Conservation (phyloP, 2,329 filamentous ascomycete species). For the Albophoma yamanashiensis region DNA sequence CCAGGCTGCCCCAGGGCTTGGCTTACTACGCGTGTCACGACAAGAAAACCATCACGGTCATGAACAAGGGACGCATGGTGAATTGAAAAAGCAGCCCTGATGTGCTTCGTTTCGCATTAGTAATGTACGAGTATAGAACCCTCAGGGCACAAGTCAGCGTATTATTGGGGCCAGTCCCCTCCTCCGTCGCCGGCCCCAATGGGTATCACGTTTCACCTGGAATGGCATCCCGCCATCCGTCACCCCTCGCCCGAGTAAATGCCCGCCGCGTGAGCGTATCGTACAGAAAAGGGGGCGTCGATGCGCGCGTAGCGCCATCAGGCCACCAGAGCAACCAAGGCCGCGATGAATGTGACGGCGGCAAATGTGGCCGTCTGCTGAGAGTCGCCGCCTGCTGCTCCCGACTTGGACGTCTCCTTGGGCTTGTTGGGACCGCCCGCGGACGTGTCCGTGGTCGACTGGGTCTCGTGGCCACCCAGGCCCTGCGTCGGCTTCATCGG, state of each 20-base stretch:
- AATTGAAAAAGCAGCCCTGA: not conserved
- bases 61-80: not conserved
- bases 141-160: not conserved
- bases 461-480: conserved; percentile 11
- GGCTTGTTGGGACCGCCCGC: conserved; percentile 1
- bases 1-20: not conserved
- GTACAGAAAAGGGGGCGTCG: not conserved
- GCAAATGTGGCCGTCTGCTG: not conserved
- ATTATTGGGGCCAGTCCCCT: not conserved
- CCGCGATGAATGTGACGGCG: not conserved
- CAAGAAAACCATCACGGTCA: too few species aligned
- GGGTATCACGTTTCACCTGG: not conserved
- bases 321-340: not conserved
- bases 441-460: not conserved
- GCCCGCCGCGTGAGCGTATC: not conserved
- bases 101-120: conserved; percentile 2
- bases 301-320: not conserved
- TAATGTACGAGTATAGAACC: conserved; percentile 1
- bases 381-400: not conserved
- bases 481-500: conserved; percentile 4
- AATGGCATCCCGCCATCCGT: not conserved
- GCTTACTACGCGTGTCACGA: not conserved
- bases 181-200: not conserved
- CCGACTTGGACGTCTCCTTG: conserved; percentile 3
- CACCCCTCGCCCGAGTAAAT: not conserved